Conservation (phyloP, 495 filamentous ascomycete genomes). For the Patellaria atrata region DNA sequence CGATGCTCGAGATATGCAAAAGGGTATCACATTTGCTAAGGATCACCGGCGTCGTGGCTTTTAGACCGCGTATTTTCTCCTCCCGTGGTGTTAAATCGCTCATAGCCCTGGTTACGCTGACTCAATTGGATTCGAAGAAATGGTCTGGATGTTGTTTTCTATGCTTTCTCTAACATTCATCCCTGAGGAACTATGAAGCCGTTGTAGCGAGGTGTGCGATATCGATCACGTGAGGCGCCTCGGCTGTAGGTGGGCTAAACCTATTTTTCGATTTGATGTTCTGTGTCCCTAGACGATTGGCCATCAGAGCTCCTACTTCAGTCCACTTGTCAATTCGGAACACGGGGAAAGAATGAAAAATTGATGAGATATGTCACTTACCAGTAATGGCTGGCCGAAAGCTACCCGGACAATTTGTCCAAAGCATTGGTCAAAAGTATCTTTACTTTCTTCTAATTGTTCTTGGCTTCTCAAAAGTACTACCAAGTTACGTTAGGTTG, state of each 20-base stretch:
- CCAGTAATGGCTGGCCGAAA: too few relatives aligned
- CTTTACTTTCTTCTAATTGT: too few relatives aligned
- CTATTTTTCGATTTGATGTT: constrained; percentile 15
- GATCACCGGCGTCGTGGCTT: constrained; percentile 20
- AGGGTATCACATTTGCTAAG: constrained; percentile 21
- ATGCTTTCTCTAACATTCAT: constrained; percentile 11
- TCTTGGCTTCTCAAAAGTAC: constrained; percentile 1
- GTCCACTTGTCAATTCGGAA: constrained; percentile 16
- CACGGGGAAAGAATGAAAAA: constrained; percentile 7
- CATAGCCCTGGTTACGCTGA: constrained; percentile 16
- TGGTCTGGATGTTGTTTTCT: constrained; percentile 14
- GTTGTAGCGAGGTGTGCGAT: constrained; percentile 13
- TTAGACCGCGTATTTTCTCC: constrained; percentile 19
- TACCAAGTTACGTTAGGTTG: constrained; percentile 12
- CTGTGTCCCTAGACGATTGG: constrained; percentile 17
- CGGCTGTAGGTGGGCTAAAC: too few relatives aligned
- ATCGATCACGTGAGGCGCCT: constrained; percentile 22
- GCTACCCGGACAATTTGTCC: too few relatives aligned
- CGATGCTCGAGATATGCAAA: constrained; percentile 17
- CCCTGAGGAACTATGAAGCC: constrained; percentile 14
- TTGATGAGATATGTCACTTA: too few relatives aligned
- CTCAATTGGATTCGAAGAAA: constrained; percentile 11
- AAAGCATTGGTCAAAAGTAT: constrained; percentile 14
- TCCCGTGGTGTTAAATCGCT: constrained; percentile 16
- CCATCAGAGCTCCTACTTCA: constrained; percentile 7